These are phyloP conservation scores for Suzukiozyma palmioleophila DNA, from an alignment of 1,139 yeast genomes.

Conservation along the genomic window DNA sequence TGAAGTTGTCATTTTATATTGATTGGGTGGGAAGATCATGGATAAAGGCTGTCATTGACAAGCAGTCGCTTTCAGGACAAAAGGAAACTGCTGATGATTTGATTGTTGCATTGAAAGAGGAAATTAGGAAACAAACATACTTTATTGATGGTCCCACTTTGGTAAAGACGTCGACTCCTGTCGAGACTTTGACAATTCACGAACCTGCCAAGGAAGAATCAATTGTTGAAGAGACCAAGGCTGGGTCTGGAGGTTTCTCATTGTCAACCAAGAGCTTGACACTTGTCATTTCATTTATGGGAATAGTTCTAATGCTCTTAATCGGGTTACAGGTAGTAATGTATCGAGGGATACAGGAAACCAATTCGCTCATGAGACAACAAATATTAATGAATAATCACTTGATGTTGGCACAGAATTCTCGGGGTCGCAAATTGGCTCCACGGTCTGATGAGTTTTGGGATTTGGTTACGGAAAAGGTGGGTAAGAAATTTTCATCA, in stretches of 20 bases:
- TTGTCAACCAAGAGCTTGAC: background rate
- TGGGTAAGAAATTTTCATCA: slow-evolving; percentile 17
- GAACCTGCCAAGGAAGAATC: slow-evolving; percentile 2
- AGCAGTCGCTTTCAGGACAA: slow-evolving; percentile 47
- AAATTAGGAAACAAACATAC: slow-evolving; percentile 22
- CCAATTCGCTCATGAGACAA: slow-evolving; percentile 21
- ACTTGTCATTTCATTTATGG: background rate
- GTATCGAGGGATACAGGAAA: slow-evolving; percentile 17
- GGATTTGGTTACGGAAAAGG: slow-evolving; percentile 19
- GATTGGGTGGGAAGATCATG: slow-evolving; percentile 57
- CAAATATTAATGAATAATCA: slow-evolving; percentile 24
- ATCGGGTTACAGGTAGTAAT: slow-evolving; percentile 21
- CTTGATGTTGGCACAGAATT: slow-evolving; percentile 7
- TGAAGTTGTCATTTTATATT: slow-evolving; percentile 41
- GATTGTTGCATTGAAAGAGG: slow-evolving; percentile 24
- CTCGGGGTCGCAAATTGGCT: slow-evolving; percentile 4
- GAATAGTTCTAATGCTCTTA: slow-evolving; percentile 7
- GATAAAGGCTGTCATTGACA: slow-evolving; percentile 53
- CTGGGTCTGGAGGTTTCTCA: background rate
- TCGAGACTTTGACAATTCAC: background rate
- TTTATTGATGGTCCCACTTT: slow-evolving; percentile 17
- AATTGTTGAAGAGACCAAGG: slow-evolving; percentile 3
- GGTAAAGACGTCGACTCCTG: slow-evolving; percentile 6
- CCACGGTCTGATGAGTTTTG: slow-evolving; percentile 15
- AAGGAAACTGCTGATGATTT: slow-evolving; percentile 33